Conservation (phyloP, 805 yeast species). For the Maudiozyma pseudohumilis region DNA sequence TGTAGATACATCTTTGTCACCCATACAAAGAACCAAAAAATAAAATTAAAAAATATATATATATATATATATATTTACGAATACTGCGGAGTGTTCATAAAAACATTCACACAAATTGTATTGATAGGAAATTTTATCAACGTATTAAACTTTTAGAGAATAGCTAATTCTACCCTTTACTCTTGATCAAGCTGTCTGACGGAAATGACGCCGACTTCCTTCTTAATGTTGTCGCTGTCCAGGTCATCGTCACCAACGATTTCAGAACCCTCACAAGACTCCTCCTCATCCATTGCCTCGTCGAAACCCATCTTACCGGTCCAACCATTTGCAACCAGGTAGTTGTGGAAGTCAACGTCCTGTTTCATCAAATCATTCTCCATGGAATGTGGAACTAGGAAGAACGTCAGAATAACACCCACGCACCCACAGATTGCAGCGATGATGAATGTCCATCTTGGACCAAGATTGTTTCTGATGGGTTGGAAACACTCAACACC, state of each 20-base stretch:
- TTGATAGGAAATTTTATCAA: too few relatives aligned
- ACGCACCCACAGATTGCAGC: constrained; percentile 4
- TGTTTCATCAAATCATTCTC: constrained; percentile 5
- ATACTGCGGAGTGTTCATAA: too few relatives aligned
- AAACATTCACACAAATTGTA: too few relatives aligned
- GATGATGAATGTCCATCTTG: constrained; percentile 5
- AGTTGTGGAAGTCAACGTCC: constrained; percentile 4
- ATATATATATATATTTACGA: too few relatives aligned
- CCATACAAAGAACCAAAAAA: too few relatives aligned
- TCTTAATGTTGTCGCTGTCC: not conserved
- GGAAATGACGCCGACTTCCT: not conserved
- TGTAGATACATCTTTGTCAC: too few relatives aligned
- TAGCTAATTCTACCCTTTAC: too few relatives aligned
- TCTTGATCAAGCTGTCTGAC: not conserved
- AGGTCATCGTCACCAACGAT: not conserved
- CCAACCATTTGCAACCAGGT: constrained; percentile 2
- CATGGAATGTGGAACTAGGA: constrained; percentile 1
- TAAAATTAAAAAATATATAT: too few relatives aligned
- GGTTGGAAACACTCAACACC: constrained; percentile 6
- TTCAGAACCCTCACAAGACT: not conserved
- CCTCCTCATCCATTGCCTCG: not conserved
- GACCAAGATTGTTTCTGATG: constrained; percentile 4
- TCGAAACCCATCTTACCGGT: constrained; percentile 5
- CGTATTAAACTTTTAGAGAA: too few relatives aligned
- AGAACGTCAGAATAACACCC: constrained; percentile 1